Evolutionary conservation across 2,329 filamentous ascomycete genomes (phyloP).

Genomic region (Botrytis pseudocinerea): DNA sequence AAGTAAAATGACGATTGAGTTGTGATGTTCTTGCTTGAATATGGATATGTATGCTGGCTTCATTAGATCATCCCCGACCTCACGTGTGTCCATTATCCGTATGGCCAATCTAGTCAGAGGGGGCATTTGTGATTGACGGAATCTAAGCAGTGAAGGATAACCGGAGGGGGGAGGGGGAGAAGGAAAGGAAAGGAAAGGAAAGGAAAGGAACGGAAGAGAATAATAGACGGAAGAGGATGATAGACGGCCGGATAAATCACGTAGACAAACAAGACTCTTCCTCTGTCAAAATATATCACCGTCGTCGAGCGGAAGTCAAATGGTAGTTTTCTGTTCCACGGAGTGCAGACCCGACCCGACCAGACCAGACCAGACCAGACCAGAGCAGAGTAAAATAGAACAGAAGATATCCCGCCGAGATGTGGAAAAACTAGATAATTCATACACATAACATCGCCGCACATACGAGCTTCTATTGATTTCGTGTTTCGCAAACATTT

Average conservation of each 20-base stretch:
- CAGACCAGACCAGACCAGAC: too few species aligned
- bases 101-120: not conserved
- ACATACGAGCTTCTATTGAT: not conserved
- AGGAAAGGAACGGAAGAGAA: not conserved
- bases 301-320: not conserved
- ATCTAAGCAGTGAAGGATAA: not conserved
- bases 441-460: not conserved
- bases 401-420: not conserved
- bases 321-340: not conserved
- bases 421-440: not conserved
- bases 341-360: not conserved
- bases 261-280: not conserved
- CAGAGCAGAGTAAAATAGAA: too few species aligned
- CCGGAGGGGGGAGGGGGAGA: not conserved
- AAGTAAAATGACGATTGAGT: not conserved
- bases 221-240: not conserved
- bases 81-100: too few species aligned
- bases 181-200: not conserved
- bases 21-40: not conserved
- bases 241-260: not conserved
- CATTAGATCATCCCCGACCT: not conserved
- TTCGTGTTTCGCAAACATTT: not conserved
- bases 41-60: not conserved
- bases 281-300: not conserved
- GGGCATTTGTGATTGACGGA: not conserved